Conservation (phyloP, 139 green algal genomes). For the Picochlorum sp. region DNA sequence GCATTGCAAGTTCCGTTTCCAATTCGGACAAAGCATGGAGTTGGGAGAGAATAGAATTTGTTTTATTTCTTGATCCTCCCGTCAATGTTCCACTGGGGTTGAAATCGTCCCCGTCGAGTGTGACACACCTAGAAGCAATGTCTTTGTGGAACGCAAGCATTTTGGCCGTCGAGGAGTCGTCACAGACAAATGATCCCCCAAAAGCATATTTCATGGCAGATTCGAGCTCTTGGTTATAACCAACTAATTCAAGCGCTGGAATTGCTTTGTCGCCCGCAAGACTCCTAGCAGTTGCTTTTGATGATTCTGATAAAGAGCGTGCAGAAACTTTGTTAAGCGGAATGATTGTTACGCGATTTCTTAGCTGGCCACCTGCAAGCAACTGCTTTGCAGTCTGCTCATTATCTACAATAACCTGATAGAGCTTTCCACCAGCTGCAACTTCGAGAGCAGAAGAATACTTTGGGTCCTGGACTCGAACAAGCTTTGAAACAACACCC, state of each 20-base stretch:
- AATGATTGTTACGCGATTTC: constrained; percentile 89
- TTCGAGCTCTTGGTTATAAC: constrained; percentile 50
- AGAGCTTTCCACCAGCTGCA: constrained; percentile 84
- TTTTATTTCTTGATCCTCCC: constrained; percentile 62
- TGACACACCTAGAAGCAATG: constrained; percentile 81
- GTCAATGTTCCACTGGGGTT: constrained; percentile 79
- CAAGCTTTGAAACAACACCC: constrained; percentile 76
- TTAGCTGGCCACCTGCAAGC: constrained; percentile 70
- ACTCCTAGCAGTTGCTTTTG: constrained; percentile 5
- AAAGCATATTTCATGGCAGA: constrained; percentile 92
- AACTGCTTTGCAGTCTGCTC: constrained; percentile 79
- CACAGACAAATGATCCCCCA: constrained; percentile 86
- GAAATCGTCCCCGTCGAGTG: constrained; percentile 94
- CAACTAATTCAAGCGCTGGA: constrained; percentile 78
- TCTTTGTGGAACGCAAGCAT: constrained; percentile 83
- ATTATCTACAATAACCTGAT: constrained; percentile 79
- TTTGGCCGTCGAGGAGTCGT: constrained; percentile 81
- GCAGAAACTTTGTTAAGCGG: constrained; percentile 86
- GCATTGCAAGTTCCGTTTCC: constrained; percentile 39
- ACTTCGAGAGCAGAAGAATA: constrained; percentile 86
- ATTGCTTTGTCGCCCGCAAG: constrained; percentile 32
- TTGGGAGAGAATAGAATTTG: constrained; percentile 15
- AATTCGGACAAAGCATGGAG: constrained; percentile 62
- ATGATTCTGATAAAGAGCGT: neutral
- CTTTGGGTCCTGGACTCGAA: constrained; percentile 61